Base-by-base conservation (phyloP, 2,329 filamentous ascomycete species). In the Albifimbria verrucaria region DNA sequence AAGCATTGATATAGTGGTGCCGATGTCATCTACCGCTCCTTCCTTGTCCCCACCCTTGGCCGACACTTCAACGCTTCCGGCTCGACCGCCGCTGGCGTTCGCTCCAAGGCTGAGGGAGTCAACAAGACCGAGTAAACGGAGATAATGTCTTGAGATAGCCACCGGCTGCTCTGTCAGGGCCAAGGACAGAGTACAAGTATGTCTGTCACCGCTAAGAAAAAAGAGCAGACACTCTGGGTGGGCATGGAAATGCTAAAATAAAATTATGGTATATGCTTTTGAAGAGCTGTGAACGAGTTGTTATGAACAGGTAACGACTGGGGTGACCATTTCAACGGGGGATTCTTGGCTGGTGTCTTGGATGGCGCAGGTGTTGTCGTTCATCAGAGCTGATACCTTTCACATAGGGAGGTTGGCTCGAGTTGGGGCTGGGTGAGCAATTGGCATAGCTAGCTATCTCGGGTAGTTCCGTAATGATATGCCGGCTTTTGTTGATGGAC, bases 21-120 rank as follows among this genome's bases (percentile, higher is more conserved):
- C 67, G 92, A 97, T 75, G 77, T 97, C 69, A 82, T 99, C 78
- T 99, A 97, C 90, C 89, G 90, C 75, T 96, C 92, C 59, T 90
- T 97, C 84, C 77, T 99, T 72, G 86, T 90, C 71, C 94, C 94
- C 65, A 85, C 95, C 66, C 88, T 97, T 71, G 84, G 90, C 72
- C 91, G 92, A 75, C 95, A 97, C 86, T 99, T 97, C 82, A 75
- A 79, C 65, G 63, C 72, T 63, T 68, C 73, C 64, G 82, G 82
- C 67, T 89, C 89, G 57, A 90, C 92, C 66, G 89, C 92, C 65
- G 85, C 90, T 72, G 90, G 91, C 77, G 88, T 97, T 68, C 90
- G 91, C 64, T 88, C 90, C 66, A 91, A 94, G 83, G 91, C 87
- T 72, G 91, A 93, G 68, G 82, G 88, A 68, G 81, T 81, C 62